Percentiles rank a stretch among this genome's conserved stretches.
Conservation (phyloP, 495 filamentous ascomycete species). For the Aspergillus carlsbadensis region DNA sequence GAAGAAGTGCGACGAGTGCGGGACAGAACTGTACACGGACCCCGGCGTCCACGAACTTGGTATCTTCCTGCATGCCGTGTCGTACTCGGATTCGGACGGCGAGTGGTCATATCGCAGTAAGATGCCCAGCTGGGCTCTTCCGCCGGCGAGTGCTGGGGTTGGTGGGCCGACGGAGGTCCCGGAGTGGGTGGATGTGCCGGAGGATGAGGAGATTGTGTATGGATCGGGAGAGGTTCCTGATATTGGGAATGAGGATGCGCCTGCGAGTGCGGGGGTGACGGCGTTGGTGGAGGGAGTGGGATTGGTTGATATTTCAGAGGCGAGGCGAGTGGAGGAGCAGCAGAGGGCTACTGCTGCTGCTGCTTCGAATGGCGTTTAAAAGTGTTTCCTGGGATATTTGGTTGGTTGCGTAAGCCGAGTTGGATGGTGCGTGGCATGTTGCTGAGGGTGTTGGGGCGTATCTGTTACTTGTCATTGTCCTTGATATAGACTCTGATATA, state of each 20-base stretch:
- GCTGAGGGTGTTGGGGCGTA: neutral
- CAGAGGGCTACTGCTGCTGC: slow-evolving; percentile 61
- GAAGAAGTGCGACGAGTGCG: slow-evolving; percentile 72
- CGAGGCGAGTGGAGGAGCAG: slow-evolving; percentile 71
- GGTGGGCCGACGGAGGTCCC: slow-evolving; percentile 58
- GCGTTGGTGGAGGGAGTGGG: slow-evolving; percentile 24
- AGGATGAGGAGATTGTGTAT: slow-evolving; percentile 36
- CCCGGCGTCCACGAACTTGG: slow-evolving; percentile 86
- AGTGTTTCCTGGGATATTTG: slow-evolving; percentile 78
- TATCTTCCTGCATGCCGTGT: slow-evolving; percentile 87
- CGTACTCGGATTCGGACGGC: slow-evolving; percentile 79
- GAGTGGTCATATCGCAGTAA: slow-evolving; percentile 84
- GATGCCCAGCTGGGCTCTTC: slow-evolving; percentile 82
- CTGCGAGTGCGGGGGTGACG: neutral
- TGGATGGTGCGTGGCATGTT: neutral
- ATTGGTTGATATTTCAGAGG: slow-evolving; percentile 21
- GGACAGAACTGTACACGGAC: slow-evolving; percentile 88
- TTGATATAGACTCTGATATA: neutral
- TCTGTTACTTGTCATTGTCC: too few species aligned
- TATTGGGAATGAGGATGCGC: slow-evolving; percentile 14
- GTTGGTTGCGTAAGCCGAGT: neutral
- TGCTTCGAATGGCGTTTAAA: slow-evolving; percentile 56
- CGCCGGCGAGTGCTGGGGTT: slow-evolving; percentile 52
- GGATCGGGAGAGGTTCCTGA: slow-evolving; percentile 38
- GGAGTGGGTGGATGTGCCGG: slow-evolving; percentile 36